These are phyloP conservation scores for Ceratocystis huliohia DNA, from an alignment of 2,329 filamentous ascomycete genomes.

Conservation along the genomic window DNA sequence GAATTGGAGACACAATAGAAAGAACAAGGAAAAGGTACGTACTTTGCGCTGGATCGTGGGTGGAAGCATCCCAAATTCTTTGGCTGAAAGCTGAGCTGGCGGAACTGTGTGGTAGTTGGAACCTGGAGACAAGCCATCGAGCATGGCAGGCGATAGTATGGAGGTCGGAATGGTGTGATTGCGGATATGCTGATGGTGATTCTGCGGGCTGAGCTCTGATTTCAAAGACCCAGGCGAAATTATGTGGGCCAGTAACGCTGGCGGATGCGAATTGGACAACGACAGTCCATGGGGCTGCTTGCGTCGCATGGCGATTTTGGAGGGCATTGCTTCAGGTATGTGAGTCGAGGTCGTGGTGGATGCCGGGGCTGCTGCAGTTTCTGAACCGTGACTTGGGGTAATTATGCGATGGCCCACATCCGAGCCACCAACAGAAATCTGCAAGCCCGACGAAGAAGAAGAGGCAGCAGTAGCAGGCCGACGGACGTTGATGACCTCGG, in stretches of 20 bases:
- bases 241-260: constrained; percentile 8
- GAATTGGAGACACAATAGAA: constrained; percentile 4
- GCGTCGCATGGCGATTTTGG: neutral
- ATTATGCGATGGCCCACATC: neutral
- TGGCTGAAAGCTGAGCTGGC: constrained; percentile 15
- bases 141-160: constrained; percentile 13
- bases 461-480: constrained; percentile 1
- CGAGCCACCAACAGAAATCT: neutral
- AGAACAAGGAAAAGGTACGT: constrained; percentile 14
- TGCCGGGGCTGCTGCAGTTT: neutral
- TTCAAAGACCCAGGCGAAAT: neutral
- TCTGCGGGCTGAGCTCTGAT: neutral
- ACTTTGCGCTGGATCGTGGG: constrained; percentile 23
- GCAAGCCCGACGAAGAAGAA: neutral
- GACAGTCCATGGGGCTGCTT: neutral
- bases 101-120: constrained; percentile 2
- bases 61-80: constrained; percentile 22
- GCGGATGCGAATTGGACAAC: neutral
- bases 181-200: constrained; percentile 2
- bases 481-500: constrained; percentile 19
- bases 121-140: constrained; percentile 9
- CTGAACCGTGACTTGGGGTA: neutral
- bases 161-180: constrained; percentile 15
- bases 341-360: neutral
- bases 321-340: neutral